Base-by-base conservation (phyloP, 83 land plant genomes). In the Picea abies region DNA sequence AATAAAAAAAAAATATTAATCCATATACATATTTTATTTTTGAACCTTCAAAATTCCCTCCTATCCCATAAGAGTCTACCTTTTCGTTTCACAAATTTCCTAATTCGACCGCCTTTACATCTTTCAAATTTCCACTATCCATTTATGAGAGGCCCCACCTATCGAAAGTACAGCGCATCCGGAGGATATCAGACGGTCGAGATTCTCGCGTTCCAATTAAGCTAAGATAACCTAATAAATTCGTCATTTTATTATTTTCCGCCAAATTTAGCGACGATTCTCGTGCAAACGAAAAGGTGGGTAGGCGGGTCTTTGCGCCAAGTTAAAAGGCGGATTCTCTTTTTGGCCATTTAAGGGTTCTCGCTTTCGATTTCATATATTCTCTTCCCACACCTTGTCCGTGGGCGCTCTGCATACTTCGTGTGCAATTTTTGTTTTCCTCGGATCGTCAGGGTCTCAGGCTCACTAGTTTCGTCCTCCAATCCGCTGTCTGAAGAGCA, bases 161-260 rank as follows among this genome's bases (percentile, higher is more conserved):
- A 60, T 73, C 78, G 11, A 3, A 41, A 9, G 0, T 41, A 0
- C 26, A 11, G 26, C 23, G 6, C 58, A 73, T 73, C 12, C 0
- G 15, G 22, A 49, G 78, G 29, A 22, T 11, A 73, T 73, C 78
- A 20, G 52, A 73, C 78, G 78, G 78, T 23, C 29, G 17, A 73
- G 12, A 73, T 22, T 44, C 4, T 73, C 58, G 78, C 78, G 78
- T 73, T 73, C 49, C 4, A 20, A 20, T 44, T 23, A 73, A 44
- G 78, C 78, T 73, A 73, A 73, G 12, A 73, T 73, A 73, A 72
- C 76, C 76, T 72, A 72, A 72, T 41, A 72, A 32, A 41, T 73
- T 47, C 25, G 4, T 37, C 23, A 39, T 11, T n/a, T 11, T n/a
- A n/a, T 49, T 16, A 41, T n/a, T 22, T 47, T 41, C 29, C 26